These are phyloP conservation scores for Aspergillus fijiensis DNA, from an alignment of 2,329 filamentous ascomycete species.

Conservation along the genomic window DNA sequence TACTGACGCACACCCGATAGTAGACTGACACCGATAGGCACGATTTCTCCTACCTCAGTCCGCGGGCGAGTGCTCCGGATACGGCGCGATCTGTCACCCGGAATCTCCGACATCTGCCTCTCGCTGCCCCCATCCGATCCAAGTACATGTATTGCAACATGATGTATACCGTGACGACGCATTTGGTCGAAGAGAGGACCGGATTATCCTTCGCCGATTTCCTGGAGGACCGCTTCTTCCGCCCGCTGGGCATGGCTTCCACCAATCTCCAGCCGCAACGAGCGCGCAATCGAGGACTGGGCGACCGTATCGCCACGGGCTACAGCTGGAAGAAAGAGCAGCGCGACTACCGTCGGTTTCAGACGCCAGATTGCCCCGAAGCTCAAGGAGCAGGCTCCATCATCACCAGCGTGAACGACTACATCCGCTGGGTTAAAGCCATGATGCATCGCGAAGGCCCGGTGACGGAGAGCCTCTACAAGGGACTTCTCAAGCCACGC, in stretches of 20 bases:
- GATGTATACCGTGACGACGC: slow-evolving; percentile 49
- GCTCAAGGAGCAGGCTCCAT: slow-evolving; percentile 48
- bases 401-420: slow-evolving; percentile 35
- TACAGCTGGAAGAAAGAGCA: slow-evolving; percentile 42
- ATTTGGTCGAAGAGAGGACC: slow-evolving; percentile 49
- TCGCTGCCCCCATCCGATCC: slow-evolving; percentile 47
- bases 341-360: slow-evolving; percentile 25
- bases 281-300: slow-evolving; percentile 24
- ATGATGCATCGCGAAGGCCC: slow-evolving; percentile 30
- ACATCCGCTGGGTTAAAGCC: slow-evolving; percentile 30
- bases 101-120: slow-evolving; percentile 48
- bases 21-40: slow-evolving; percentile 25
- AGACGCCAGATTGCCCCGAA: slow-evolving; percentile 28
- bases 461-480: slow-evolving; percentile 24
- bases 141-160: slow-evolving; percentile 53
- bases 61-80: slow-evolving; percentile 31
- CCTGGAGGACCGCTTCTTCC: slow-evolving; percentile 46
- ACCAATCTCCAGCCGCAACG: slow-evolving; percentile 35
- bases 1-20: too few species aligned
- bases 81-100: slow-evolving; percentile 41
- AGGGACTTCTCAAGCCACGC: slow-evolving; percentile 25
- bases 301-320: slow-evolving; percentile 41
- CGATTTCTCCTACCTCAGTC: slow-evolving; percentile 31
- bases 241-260: slow-evolving; percentile 47
- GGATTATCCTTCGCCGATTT: slow-evolving; percentile 42